A percentile compares a stretch with the other conserved stretches of the same genome.
Evolutionary conservation across 352 stramenopile species (phyloP).

Genomic region (Phytophthora foliorum): DNA sequence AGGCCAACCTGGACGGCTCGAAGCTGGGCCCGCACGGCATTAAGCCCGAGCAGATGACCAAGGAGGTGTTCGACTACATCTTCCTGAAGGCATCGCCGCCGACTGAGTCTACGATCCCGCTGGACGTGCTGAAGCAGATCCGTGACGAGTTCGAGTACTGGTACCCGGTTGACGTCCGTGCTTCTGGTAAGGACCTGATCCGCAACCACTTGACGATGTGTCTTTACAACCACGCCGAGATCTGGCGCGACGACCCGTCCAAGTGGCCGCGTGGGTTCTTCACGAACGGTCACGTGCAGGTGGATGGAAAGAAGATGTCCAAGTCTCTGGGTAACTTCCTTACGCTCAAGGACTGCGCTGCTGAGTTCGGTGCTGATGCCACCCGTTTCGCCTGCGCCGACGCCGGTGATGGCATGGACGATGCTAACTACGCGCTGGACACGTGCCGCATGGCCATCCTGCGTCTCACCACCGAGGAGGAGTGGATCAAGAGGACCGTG

Average conservation of each 20-base stretch:
- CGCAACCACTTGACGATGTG: slow-evolving; percentile 99
- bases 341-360: slow-evolving; percentile 97
- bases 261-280: slow-evolving; percentile 99
- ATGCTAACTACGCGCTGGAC: slow-evolving; percentile 99
- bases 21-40: slow-evolving; percentile 89
- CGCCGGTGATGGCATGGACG: slow-evolving; percentile 98
- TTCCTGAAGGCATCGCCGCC: slow-evolving; percentile 94
- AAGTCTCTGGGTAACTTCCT: slow-evolving; percentile 99
- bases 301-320: slow-evolving; percentile 99
- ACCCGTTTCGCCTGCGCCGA: slow-evolving; percentile 98
- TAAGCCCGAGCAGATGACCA: slow-evolving; percentile 90
- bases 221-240: slow-evolving; percentile 99
- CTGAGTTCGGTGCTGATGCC: slow-evolving; percentile 96
- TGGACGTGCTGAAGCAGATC: slow-evolving; percentile 94
- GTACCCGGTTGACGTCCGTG: slow-evolving; percentile 99
- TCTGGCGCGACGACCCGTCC: slow-evolving; percentile 98
- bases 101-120: slow-evolving; percentile 87
- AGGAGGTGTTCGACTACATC: slow-evolving; percentile 99
- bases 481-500: slow-evolving; percentile 96
- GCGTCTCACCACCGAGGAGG: slow-evolving; percentile 97
- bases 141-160: slow-evolving; percentile 99
- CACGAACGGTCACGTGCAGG: slow-evolving; percentile 98
- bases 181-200: slow-evolving; percentile 97
- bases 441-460: slow-evolving; percentile 98
- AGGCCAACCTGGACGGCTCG: slow-evolving; percentile 96